Evolutionary conservation across 345 rosid species (phyloP).

Genomic region (Geranium brycei): DNA sequence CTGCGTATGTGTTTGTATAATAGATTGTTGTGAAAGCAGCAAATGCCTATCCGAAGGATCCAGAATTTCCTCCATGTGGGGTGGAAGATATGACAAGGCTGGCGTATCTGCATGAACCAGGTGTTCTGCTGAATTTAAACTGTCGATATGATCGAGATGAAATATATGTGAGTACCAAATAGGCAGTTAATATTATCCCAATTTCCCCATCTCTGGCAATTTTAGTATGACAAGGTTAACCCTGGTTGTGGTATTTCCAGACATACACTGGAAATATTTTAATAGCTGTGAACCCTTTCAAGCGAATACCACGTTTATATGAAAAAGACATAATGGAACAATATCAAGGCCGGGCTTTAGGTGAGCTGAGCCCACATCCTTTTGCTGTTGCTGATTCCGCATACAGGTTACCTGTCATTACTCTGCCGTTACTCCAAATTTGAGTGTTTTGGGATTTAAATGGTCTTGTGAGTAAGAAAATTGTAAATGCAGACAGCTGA

Average conservation of each 20-base stretch:
- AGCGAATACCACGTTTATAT: slow-evolving; percentile 57
- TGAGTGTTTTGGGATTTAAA: slow-evolving; percentile 10
- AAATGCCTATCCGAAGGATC: background rate
- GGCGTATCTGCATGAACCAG: background rate
- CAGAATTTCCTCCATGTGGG: slow-evolving; percentile 19
- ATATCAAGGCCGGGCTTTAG: slow-evolving; percentile 60
- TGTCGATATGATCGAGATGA: background rate
- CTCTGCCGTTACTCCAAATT: slow-evolving; percentile 6
- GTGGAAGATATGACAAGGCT: background rate
- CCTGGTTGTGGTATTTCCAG: slow-evolving; percentile 25
- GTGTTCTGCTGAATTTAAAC: background rate
- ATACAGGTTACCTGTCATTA: slow-evolving; percentile 48
- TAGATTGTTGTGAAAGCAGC: background rate
- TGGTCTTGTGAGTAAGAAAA: slow-evolving; percentile 3
- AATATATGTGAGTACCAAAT: background rate
- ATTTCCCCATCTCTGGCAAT: background rate
- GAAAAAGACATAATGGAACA: slow-evolving; percentile 55
- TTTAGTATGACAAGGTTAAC: slow-evolving; percentile 10
- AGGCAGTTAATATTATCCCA: background rate
- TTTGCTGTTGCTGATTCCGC: slow-evolving; percentile 93
- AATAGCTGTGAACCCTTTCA: slow-evolving; percentile 80
- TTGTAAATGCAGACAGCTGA: slow-evolving; percentile 58
- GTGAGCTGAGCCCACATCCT: slow-evolving; percentile 77
- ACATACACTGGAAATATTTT: slow-evolving; percentile 78
- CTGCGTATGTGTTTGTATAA: too few relatives aligned